Base-by-base conservation (phyloP, 2,329 filamentous ascomycete genomes). In the Bipolaris victoriae region DNA sequence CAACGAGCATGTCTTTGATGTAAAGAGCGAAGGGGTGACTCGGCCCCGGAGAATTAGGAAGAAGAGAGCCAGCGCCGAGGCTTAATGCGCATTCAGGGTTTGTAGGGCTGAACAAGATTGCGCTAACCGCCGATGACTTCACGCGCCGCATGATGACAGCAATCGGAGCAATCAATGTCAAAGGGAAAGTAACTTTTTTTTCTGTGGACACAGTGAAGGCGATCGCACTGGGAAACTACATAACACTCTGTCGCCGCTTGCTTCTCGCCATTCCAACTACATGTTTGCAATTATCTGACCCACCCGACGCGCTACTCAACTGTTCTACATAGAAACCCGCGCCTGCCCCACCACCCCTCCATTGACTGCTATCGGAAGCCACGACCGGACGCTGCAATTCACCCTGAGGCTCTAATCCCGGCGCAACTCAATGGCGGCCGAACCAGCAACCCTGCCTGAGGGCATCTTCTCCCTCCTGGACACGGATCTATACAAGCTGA, bases 401-500 rank as follows among this genome's bases (percentile, higher is more conserved):
- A 43, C 40, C 20, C 43, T 24, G 41, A 43, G 31, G 40, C 39
- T 56, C 36, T 45, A 49, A 49, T 26, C 26, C 24, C 45, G 29
- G 37, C 51, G 50, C 46, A 37, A 36, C 52, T 52, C 6, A 47
- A 76, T 76, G 72, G 68, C 67, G 18, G 45, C 52, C 7, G 44
- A 51, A 39, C 37, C 60, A 6, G 61, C 65, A 3, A 60, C 52
- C 24, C 44, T 75, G 72, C 76, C 79, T 5, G 75, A 76, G 67
- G 75, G 75, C 67, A 62, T 77, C 48, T 68, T 69, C 60, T 82
- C 80, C 2, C 72, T 83, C n/a, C 70, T 83, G 44, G 81, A 83
- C 56, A 83, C 81, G 1, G 87, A 90, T 75, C 78, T 99, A 60
- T 99, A 97, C 85, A 99, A 99, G 79, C 80, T 99, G 78, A 99